Evolutionary conservation across 331 rosid species (phyloP).

Genomic region (Malus hybrid): DNA sequence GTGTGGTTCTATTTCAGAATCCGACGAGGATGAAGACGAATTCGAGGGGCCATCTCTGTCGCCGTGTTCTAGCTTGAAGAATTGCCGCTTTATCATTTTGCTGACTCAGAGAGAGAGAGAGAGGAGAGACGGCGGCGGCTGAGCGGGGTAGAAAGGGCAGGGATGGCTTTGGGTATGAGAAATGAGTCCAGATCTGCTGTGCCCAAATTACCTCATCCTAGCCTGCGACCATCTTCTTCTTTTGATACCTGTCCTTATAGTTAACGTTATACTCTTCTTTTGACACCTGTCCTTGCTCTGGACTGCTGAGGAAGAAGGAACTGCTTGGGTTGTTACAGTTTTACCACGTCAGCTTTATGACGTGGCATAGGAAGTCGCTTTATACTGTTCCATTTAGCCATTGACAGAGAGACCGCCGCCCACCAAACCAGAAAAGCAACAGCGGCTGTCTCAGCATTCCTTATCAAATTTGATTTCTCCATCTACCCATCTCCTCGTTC

Average conservation of each 20-base stretch:
- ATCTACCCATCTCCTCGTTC: not conserved
- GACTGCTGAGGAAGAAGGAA: too few relatives aligned
- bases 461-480: not conserved
- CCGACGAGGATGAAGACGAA: slow-evolving; percentile 53
- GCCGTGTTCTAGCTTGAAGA: slow-evolving; percentile 61
- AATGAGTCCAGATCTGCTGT: too few relatives aligned
- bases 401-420: not conserved
- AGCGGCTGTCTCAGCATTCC: not conserved
- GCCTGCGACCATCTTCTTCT: too few relatives aligned
- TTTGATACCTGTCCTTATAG: too few relatives aligned
- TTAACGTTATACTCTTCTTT: too few relatives aligned
- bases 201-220: too few relatives aligned
- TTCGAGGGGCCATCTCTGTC: slow-evolving; percentile 49
- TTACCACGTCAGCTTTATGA: not conserved
- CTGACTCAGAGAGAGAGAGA: not conserved
- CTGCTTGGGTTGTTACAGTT: not conserved
- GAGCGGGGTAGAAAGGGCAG: not conserved
- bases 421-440: not conserved
- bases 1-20: slow-evolving; percentile 38
- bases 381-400: not conserved
- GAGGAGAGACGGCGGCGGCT: not conserved
- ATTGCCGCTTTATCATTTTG: slow-evolving; percentile 77
- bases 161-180: not conserved
- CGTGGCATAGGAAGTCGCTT: not conserved
- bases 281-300: too few relatives aligned